Evolutionary conservation across 2,329 filamentous ascomycete genomes (phyloP).

Genomic region (Xylariales sp.): DNA sequence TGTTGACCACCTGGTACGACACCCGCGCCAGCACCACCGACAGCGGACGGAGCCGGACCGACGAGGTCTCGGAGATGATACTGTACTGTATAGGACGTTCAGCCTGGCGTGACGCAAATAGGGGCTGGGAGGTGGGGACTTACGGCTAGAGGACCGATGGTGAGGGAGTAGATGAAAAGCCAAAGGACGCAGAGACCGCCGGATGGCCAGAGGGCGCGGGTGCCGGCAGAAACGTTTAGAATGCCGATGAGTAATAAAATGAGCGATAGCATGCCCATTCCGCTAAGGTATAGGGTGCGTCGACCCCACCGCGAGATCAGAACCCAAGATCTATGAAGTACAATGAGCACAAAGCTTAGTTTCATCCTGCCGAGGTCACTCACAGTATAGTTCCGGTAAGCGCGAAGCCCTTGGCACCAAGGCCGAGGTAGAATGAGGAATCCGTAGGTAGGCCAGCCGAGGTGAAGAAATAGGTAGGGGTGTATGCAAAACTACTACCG

Average conservation of each 20-base stretch:
- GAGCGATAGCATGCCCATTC: constrained; percentile 53
- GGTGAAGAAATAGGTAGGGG: constrained; percentile 54
- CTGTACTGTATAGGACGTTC: constrained; percentile 51
- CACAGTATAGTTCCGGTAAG: constrained; percentile 54
- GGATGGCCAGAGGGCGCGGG: constrained; percentile 55
- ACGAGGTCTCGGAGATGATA: constrained; percentile 61
- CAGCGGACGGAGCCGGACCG: constrained; percentile 58
- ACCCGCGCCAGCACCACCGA: constrained; percentile 59
- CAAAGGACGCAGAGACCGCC: constrained; percentile 59
- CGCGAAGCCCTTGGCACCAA: constrained; percentile 51
- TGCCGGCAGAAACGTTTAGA: constrained; percentile 56
- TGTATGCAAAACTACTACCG: constrained; percentile 54
- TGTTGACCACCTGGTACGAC: constrained; percentile 58
- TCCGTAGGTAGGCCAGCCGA: constrained; percentile 50
- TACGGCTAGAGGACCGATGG: constrained; percentile 61
- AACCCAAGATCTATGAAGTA: constrained; percentile 55
- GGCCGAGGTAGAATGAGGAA: constrained; percentile 51
- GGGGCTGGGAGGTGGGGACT: constrained; percentile 28
- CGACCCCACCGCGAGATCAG: constrained; percentile 54
- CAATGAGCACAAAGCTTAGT: constrained; percentile 13
- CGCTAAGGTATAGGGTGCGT: constrained; percentile 55
- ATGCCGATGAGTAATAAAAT: constrained; percentile 55
- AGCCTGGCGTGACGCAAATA: constrained; percentile 7
- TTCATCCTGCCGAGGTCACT: constrained; percentile 42
- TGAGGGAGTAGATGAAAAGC: constrained; percentile 59